phyloP scores from a whole-genome alignment of 176 grass and related monocot genomes.

The Phoenix roebelenii region DNA sequence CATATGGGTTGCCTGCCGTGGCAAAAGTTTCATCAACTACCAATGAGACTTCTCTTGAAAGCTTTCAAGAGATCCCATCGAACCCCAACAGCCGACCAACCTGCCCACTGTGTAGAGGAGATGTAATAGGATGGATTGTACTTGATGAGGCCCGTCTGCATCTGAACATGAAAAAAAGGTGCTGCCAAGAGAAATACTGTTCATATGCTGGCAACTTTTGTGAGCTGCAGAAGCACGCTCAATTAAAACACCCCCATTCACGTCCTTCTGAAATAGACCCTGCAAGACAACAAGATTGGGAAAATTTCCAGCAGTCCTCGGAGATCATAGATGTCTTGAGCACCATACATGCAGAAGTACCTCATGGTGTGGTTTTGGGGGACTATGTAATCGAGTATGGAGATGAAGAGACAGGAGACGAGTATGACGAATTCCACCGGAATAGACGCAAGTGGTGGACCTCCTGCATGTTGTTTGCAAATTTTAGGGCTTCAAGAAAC shows the following conservation, averaged over 20 bases:
- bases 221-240: slow-evolving; percentile 84
- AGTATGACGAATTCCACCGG: slow-evolving; percentile 58
- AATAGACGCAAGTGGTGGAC: slow-evolving; percentile 73
- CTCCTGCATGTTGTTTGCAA: slow-evolving; percentile 65
- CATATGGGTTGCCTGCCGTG: slow-evolving; percentile 54
- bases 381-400: slow-evolving; percentile 99
- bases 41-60: slow-evolving; percentile 39
- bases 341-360: slow-evolving; percentile 87
- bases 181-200: slow-evolving; percentile 73
- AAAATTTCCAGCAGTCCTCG: slow-evolving; percentile 94
- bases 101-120: slow-evolving; percentile 79
- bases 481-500: slow-evolving; percentile 61
- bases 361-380: slow-evolving; percentile 76
- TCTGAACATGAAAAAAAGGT: slow-evolving; percentile 81
- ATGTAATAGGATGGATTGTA: slow-evolving; percentile 87
- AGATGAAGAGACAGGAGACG: slow-evolving; percentile 76
- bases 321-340: slow-evolving; percentile 96
- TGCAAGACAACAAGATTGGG: slow-evolving; percentile 74
- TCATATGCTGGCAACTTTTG: slow-evolving; percentile 66
- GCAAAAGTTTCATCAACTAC: slow-evolving; percentile 42
- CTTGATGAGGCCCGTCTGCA: slow-evolving; percentile 63
- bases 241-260: slow-evolving; percentile 82
- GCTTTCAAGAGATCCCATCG: slow-evolving; percentile 57
- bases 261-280: slow-evolving; percentile 89
- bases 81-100: slow-evolving; percentile 48